Conservation (phyloP, 2,329 filamentous ascomycete genomes). For the Xylaria sp. region DNA sequence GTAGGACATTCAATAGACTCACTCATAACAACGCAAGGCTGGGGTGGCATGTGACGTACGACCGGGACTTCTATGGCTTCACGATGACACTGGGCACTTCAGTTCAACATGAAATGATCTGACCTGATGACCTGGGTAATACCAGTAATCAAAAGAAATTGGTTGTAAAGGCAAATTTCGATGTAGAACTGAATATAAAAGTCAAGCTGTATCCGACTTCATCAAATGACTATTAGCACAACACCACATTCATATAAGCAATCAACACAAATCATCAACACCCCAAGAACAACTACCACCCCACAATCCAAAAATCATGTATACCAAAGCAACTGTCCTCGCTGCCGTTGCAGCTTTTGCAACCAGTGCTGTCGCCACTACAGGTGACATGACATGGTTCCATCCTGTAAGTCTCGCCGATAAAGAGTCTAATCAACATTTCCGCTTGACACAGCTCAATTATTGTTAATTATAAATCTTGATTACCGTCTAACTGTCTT, state of each 20-base stretch:
- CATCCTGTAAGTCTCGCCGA: slow-evolving; percentile 25
- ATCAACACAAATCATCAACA: neutral
- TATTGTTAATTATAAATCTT: too few relatives aligned
- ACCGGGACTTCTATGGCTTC: neutral
- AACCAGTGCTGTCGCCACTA: slow-evolving; percentile 17
- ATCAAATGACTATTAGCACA: slow-evolving; percentile 1
- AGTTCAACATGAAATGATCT: neutral
- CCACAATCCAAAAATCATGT: slow-evolving; percentile 17
- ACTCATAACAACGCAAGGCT: neutral
- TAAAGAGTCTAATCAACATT: neutral
- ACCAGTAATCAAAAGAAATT: neutral
- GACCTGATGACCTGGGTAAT: neutral
- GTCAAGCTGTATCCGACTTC: neutral
- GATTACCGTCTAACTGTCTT: slow-evolving; percentile 1
- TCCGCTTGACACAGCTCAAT: neutral
- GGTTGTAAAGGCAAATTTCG: neutral
- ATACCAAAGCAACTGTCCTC: slow-evolving; percentile 23
- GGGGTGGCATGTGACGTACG: neutral
- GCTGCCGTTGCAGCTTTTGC: slow-evolving; percentile 30
- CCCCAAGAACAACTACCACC: neutral
- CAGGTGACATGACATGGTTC: slow-evolving; percentile 33
- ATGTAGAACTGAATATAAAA: slow-evolving; percentile 18
- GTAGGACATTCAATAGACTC: neutral
- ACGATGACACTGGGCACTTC: neutral
- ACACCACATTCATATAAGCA: slow-evolving; percentile 10